Base-by-base conservation (phyloP, 768 basidiomycete genomes). In the Leccinellum albellum region DNA sequence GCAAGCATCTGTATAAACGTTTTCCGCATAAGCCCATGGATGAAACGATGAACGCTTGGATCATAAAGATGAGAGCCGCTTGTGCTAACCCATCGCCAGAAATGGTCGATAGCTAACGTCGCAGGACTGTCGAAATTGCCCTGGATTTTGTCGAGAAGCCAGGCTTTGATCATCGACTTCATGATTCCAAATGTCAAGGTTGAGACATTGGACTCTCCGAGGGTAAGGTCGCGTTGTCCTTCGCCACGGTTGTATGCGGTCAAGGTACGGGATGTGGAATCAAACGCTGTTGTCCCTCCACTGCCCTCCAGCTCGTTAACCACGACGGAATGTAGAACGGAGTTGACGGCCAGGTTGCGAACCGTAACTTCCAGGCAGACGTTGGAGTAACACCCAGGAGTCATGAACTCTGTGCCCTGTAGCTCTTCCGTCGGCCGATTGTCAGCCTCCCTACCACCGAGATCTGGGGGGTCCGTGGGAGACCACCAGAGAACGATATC, bases 401-500 rank as follows among this genome's bases (percentile, higher is more conserved):
- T 81, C 50, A 84, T 76, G 72, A 97, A 93, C 60, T 97, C 94
- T 0, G 93, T 91, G 57, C 85, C 87, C 13, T 86, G 84, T 24
- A 92, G 75, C 45, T 95, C 94, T 57, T 92, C 90, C 1, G 80
- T 74, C 1, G 85, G 82, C 47, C 87, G 80, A 53, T 81, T 82
- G 71, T 98, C 96, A 48, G 92, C 85, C 69, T 99, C 94, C 50
- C 88, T 82, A 4, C 97, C 97, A 32, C 97, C 97, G 0, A 98
- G 79, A 73, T 99, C 97, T 3, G 97, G 95, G 20, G 82, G 82
- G 29, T 91, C 85, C 4, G 87, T 84, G 2, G 88, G 81, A 9
- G 97, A 96, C 97, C 97, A 99, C 97, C 97, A 99, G 3, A 99
- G 77, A 3, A 98, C 78, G 66, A 91, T 85, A 65, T 98, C 97